phyloP scores from a whole-genome alignment of 108 stramenopile species.

The Chaetoceros muelleri region DNA sequence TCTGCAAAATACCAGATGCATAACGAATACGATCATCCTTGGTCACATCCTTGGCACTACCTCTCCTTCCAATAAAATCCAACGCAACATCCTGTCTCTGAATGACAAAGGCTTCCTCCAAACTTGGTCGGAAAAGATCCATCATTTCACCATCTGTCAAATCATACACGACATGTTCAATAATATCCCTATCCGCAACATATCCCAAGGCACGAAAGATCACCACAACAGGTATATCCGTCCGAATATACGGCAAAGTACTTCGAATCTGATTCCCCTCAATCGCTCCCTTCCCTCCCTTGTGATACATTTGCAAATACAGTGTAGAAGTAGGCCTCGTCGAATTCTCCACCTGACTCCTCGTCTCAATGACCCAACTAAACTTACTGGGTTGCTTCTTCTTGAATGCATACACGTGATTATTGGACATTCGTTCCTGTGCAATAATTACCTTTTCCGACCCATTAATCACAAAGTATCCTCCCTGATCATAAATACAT shows the following conservation, averaged over 20 bases:
- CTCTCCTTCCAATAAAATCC: conserved; percentile 95
- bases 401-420: conserved; percentile 97
- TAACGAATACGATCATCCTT: conserved; percentile 95
- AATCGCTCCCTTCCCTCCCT: conserved; percentile 78
- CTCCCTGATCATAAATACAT: conserved; percentile 99
- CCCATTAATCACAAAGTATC: conserved; percentile 99
- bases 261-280: conserved; percentile 94
- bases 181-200: conserved; percentile 90
- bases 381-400: conserved; percentile 96
- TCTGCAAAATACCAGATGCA: conserved; percentile 90
- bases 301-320: conserved; percentile 96
- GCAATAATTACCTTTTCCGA: conserved; percentile 99
- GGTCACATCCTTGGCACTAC: conserved; percentile 84
- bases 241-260: conserved; percentile 92
- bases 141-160: conserved; percentile 95
- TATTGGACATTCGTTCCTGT: conserved; percentile 96
- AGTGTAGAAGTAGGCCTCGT: conserved; percentile 88
- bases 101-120: conserved; percentile 95
- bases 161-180: conserved; percentile 98
- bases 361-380: conserved; percentile 92
- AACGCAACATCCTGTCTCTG: conserved; percentile 87
- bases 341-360: conserved; percentile 87
- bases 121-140: conserved; percentile 89
- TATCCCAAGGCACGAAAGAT: conserved; percentile 97
- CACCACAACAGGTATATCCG: conserved; percentile 96